Evolutionary conservation across 176 grass and related monocot genomes (phyloP).

Genomic region (Phragmites australis): DNA sequence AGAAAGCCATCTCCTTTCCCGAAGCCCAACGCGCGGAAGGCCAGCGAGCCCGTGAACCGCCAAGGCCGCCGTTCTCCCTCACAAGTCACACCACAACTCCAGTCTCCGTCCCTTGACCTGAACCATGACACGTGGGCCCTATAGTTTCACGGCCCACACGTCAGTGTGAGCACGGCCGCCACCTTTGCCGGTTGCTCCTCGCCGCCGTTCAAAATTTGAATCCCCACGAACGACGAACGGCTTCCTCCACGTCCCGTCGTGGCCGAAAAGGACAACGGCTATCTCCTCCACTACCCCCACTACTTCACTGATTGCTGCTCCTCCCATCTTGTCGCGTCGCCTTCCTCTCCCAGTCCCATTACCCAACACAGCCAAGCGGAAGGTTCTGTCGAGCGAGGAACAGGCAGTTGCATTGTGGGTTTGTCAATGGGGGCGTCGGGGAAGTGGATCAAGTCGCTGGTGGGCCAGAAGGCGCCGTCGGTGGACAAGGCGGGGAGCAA

Average conservation of each 20-base stretch:
- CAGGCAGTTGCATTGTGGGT: not conserved
- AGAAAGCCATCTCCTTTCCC: constrained; percentile 23
- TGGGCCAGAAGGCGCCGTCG: constrained; percentile 46
- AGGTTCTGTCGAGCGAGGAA: not conserved
- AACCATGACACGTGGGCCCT: not conserved
- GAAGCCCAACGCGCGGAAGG: not conserved
- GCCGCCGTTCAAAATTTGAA: constrained; percentile 60
- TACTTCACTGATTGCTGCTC: not conserved
- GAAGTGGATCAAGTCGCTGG: constrained; percentile 76
- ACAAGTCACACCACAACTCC: not conserved
- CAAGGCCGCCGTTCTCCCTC: not conserved
- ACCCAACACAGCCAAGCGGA: not conserved
- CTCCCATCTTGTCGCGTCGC: constrained; percentile 38
- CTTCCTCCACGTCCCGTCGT: constrained; percentile 21
- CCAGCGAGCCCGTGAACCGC: not conserved
- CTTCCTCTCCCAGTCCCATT: not conserved
- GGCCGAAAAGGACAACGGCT: constrained; percentile 55
- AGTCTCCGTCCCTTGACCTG: not conserved
- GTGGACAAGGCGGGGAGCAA: constrained; percentile 23
- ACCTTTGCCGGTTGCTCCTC: constrained; percentile 30
- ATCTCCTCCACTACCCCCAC: constrained; percentile 15
- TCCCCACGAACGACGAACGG: constrained; percentile 30
- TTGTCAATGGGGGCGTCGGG: constrained; percentile 61
- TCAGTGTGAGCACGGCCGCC: not conserved
- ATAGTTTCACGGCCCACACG: not conserved